These are phyloP conservation scores for Euphorbia celastroides DNA, from an alignment of 441 rosid genomes.

Conservation along the genomic window DNA sequence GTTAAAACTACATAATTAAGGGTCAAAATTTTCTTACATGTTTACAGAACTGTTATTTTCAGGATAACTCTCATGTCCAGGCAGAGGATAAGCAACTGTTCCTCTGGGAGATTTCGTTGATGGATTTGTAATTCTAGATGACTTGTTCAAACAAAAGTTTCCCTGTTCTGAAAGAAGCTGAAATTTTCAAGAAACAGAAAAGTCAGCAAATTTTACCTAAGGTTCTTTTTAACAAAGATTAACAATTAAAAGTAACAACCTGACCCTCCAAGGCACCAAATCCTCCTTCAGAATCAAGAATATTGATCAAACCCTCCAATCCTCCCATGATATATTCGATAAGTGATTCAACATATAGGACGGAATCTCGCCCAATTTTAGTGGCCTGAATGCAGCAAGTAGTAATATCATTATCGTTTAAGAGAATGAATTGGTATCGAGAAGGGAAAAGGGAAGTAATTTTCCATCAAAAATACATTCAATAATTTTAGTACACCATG, in stretches of 20 bases:
- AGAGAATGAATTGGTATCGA: background rate
- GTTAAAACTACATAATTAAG: constrained; percentile 11
- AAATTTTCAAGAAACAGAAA: constrained; percentile 24
- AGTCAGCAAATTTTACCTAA: background rate
- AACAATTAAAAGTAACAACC: constrained; percentile 40
- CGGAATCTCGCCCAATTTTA: constrained; percentile 94
- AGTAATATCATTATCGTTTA: background rate
- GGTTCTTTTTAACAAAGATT: background rate
- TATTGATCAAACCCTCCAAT: constrained; percentile 94
- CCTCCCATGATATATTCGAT: constrained; percentile 99
- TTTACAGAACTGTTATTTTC: constrained; percentile 87
- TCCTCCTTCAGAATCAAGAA: constrained; percentile 99
- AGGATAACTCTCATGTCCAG: constrained; percentile 97
- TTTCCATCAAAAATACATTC: background rate
- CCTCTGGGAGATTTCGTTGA: constrained; percentile 81
- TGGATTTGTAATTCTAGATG: constrained; percentile 58
- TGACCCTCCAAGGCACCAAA: constrained; percentile 97
- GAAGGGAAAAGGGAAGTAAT: background rate
- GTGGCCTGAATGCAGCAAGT: constrained; percentile 57
- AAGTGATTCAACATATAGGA: constrained; percentile 94
- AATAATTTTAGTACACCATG: background rate
- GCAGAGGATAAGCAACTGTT: constrained; percentile 64
- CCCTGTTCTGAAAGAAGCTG: constrained; percentile 99
- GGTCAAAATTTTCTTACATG: constrained; percentile 47
- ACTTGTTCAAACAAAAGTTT: constrained; percentile 74